These are phyloP conservation scores for Bruguiera hainesii DNA, from an alignment of 441 rosid species.

Conservation along the genomic window DNA sequence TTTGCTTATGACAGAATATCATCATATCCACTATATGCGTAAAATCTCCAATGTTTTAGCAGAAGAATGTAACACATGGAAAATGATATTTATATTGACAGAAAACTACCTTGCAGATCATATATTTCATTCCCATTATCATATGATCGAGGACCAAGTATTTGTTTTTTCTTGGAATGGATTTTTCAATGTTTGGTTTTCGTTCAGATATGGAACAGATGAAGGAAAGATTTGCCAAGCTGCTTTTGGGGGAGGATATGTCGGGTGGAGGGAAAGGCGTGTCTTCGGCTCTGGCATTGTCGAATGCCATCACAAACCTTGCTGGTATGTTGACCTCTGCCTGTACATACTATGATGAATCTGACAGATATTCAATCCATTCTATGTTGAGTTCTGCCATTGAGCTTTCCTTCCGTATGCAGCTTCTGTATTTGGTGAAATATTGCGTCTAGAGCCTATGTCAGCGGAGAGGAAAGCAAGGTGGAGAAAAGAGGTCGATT, in stretches of 20 bases:
- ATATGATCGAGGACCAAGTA: not conserved
- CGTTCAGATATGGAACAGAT: conserved; percentile 70
- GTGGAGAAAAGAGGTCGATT: conserved; percentile 85
- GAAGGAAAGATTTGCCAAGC: conserved; percentile 82
- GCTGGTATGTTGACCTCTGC: conserved; percentile 48
- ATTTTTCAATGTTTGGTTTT: conserved; percentile 7
- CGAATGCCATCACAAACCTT: conserved; percentile 90
- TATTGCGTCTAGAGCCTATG: conserved; percentile 76
- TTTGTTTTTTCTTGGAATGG: not conserved
- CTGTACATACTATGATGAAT: not conserved
- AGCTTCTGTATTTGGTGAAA: conserved; percentile 95
- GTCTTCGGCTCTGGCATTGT: conserved; percentile 89
- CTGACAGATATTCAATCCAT: not conserved
- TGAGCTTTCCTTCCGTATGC: conserved; percentile 5
- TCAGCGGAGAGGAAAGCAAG: conserved; percentile 59
- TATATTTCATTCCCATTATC: not conserved
- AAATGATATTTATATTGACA: no score
- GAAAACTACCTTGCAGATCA: no score
- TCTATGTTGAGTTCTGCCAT: not conserved
- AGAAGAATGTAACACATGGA: no score
- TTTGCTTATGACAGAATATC: no score
- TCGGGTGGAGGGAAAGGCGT: conserved; percentile 99
- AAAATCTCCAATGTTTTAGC: no score
- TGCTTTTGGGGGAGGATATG: conserved; percentile 96
- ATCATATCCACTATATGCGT: no score